A percentile compares a stretch with the other conserved stretches of the same genome.
Evolutionary conservation across 352 stramenopile genomes (phyloP).

Genomic region (Pythium phragmiticola): DNA sequence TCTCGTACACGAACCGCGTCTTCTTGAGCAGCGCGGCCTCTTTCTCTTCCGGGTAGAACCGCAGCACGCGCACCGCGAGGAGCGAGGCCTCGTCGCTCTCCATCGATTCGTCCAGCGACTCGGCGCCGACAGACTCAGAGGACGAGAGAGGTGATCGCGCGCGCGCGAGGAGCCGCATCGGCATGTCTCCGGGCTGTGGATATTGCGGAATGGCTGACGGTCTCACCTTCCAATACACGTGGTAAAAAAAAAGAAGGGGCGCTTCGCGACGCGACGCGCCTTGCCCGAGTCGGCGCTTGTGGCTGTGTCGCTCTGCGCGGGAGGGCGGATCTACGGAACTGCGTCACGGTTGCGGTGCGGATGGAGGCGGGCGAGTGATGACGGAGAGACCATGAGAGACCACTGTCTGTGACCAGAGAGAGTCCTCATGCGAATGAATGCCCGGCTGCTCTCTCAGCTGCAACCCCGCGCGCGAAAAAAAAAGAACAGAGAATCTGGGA

Average conservation of each 20-base stretch:
- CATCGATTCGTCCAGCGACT: neutral
- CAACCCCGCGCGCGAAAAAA: slow-evolving; percentile 13
- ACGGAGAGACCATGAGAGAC: too few relatives aligned
- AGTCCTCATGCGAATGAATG: neutral
- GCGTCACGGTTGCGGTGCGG: too few relatives aligned
- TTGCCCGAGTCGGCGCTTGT: neutral
- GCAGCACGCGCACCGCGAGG: slow-evolving; percentile 55
- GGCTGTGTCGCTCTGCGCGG: too few relatives aligned
- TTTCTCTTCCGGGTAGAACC: slow-evolving; percentile 60
- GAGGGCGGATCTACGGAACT: too few relatives aligned
- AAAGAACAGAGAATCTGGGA: neutral
- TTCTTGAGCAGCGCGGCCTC: slow-evolving; percentile 49
- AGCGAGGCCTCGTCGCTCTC: slow-evolving; percentile 18
- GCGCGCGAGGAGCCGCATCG: slow-evolving; percentile 6
- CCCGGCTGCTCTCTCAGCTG: slow-evolving; percentile 7
- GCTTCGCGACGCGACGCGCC: neutral
- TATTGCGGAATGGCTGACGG: neutral
- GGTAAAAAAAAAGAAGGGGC: neutral
- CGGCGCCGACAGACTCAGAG: neutral
- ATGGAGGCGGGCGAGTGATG: too few relatives aligned
- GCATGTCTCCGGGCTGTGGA: slow-evolving; percentile 1
- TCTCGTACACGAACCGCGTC: slow-evolving; percentile 71
- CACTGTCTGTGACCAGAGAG: too few relatives aligned
- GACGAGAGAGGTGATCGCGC: neutral
- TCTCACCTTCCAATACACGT: neutral